Evolutionary conservation across 208 protist species (phyloP).

Genomic region (Trypanosomatidae sp.): DNA sequence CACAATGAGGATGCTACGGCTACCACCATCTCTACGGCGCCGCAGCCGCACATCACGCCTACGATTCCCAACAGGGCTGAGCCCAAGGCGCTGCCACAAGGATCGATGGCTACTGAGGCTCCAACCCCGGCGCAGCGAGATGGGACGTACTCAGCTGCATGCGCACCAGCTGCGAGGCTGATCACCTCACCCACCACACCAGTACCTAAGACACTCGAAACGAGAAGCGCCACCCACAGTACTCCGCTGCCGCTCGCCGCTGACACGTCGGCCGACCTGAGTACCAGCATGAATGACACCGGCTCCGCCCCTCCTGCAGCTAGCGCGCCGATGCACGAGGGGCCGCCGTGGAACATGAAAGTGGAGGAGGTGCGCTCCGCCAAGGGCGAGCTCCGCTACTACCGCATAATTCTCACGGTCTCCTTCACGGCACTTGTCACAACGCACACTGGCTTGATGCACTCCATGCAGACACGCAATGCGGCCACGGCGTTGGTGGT

Average conservation of each 20-base stretch:
- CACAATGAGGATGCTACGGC: background rate
- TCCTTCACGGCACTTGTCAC: constrained; percentile 56
- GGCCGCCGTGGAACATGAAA: constrained; percentile 52
- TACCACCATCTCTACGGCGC: background rate
- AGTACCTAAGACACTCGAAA: background rate
- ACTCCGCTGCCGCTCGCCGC: too few relatives aligned
- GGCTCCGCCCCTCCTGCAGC: background rate
- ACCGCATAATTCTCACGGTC: constrained; percentile 54
- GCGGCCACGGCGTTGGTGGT: constrained; percentile 67
- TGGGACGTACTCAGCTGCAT: background rate
- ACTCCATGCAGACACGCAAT: constrained; percentile 55
- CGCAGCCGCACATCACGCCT: background rate
- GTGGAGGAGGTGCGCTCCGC: constrained; percentile 58
- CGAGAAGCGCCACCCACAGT: background rate
- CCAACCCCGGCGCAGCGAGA: background rate
- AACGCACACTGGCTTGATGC: constrained; percentile 43
- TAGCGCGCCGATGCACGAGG: constrained; percentile 25
- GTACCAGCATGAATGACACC: background rate
- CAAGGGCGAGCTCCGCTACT: constrained; percentile 54
- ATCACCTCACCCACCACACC: background rate
- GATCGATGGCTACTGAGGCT: background rate
- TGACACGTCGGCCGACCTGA: background rate
- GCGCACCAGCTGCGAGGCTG: background rate
- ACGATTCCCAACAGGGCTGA: background rate
- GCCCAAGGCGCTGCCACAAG: background rate